phyloP scores from a whole-genome alignment of 1,284 basidiomycete genomes.

The Porogramme epimiltina region DNA sequence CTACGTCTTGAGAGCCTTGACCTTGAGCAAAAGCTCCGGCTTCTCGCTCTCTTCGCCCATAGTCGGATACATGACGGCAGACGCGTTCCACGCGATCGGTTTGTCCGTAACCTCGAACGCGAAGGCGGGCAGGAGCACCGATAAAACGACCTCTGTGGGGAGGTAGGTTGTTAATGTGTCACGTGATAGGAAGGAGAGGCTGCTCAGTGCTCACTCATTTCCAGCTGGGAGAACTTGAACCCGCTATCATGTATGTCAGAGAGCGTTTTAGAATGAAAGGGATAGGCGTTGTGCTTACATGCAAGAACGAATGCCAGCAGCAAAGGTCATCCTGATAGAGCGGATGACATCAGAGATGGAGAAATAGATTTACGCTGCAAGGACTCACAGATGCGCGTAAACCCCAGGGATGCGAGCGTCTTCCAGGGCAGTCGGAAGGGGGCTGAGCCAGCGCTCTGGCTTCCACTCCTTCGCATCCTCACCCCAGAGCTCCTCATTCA shows the following conservation, averaged over 20 bases:
- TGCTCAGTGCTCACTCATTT: slow-evolving; percentile 40
- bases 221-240: slow-evolving; percentile 37
- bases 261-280: too few relatives aligned
- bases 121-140: slow-evolving; percentile 9
- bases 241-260: slow-evolving; percentile 12
- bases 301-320: slow-evolving; percentile 34
- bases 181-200: background rate
- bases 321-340: slow-evolving; percentile 35
- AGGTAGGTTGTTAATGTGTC: background rate
- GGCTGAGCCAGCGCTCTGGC: slow-evolving; percentile 1
- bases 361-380: too few relatives aligned
- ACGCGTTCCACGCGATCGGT: slow-evolving; percentile 25
- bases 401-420: slow-evolving; percentile 4
- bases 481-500: background rate
- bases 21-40: slow-evolving; percentile 19
- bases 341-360: too few relatives aligned
- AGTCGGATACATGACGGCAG: slow-evolving; percentile 21
- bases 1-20: slow-evolving; percentile 6
- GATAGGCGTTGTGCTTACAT: slow-evolving; percentile 13
- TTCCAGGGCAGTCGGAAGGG: background rate
- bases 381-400: slow-evolving; percentile 1
- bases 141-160: slow-evolving; percentile 13
- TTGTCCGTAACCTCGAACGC: slow-evolving; percentile 17
- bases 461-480: slow-evolving; percentile 1
- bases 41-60: slow-evolving; percentile 18